phyloP scores from a whole-genome alignment of 495 filamentous ascomycete species.

The Lepidopterella palustris region DNA sequence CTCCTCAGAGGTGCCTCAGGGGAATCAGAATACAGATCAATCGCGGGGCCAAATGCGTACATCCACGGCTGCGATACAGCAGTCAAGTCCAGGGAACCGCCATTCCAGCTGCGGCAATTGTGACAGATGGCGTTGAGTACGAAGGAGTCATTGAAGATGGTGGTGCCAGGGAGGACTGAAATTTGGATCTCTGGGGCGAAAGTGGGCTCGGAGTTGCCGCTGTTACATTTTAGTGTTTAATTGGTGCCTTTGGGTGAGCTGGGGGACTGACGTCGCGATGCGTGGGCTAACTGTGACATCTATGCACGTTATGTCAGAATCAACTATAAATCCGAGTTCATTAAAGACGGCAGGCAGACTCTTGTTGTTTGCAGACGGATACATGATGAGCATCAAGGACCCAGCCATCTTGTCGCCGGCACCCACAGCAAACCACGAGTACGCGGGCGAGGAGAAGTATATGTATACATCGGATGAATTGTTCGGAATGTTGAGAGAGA shows the following conservation, averaged over 20 bases:
- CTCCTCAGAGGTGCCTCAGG: conserved; percentile 16
- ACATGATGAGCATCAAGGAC: conserved; percentile 25
- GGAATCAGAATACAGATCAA: conserved; percentile 9
- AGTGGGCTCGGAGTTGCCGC: conserved; percentile 24
- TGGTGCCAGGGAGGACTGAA: conserved; percentile 20
- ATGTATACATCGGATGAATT: conserved; percentile 18
- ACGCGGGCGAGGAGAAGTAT: conserved; percentile 24
- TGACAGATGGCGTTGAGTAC: conserved; percentile 25
- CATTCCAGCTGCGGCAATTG: conserved; percentile 27
- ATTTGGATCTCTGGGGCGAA: conserved; percentile 13
- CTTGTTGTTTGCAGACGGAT: conserved; percentile 16
- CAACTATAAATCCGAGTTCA: not conserved
- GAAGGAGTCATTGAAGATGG: conserved; percentile 26
- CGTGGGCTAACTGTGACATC: conserved; percentile 30
- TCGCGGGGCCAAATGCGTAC: conserved; percentile 29
- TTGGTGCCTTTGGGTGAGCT: not conserved
- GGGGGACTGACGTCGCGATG: conserved; percentile 11
- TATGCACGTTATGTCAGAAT: conserved; percentile 3
- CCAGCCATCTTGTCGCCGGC: conserved; percentile 22
- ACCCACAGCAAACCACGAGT: conserved; percentile 26
- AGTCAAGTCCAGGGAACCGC: conserved; percentile 17
- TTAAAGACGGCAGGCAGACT: conserved; percentile 5
- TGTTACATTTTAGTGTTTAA: not conserved
- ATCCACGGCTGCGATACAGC: conserved; percentile 25
- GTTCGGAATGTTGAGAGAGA: conserved; percentile 24